A percentile compares a stretch with the other conserved stretches of the same genome.
Conservation (phyloP, 1,284 basidiomycete species). For the Cryptococcus sp. region DNA sequence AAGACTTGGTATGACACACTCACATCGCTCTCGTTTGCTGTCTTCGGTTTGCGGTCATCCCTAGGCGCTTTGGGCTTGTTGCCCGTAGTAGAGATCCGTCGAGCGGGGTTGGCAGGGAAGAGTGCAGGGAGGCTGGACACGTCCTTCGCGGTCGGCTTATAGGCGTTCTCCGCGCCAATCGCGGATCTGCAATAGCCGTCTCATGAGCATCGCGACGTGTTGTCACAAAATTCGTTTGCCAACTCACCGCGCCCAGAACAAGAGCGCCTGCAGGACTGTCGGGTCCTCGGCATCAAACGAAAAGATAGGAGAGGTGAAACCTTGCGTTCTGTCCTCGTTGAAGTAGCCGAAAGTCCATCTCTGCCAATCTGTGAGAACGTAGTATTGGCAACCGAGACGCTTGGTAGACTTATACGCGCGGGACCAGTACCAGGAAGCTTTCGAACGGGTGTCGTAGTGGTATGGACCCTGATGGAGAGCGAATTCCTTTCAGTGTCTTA, state of each 20-base stretch:
- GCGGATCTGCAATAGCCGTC: constrained; percentile 25
- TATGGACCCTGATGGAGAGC: constrained; percentile 39
- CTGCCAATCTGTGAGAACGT: constrained; percentile 53
- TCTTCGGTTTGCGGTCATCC: constrained; percentile 30
- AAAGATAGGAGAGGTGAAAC: constrained; percentile 45
- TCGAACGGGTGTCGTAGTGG: constrained; percentile 52
- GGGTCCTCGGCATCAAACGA: constrained; percentile 36
- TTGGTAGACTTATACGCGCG: constrained; percentile 48
- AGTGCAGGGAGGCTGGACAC: constrained; percentile 33
- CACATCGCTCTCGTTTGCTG: constrained; percentile 50
- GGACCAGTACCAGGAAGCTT: constrained; percentile 55
- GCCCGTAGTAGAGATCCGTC: constrained; percentile 34
- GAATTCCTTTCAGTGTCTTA: too few relatives aligned
- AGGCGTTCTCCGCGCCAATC: constrained; percentile 34
- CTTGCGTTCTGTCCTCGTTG: constrained; percentile 43
- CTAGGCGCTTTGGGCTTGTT: constrained; percentile 6
- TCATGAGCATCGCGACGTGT: constrained; percentile 6
- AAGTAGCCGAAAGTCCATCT: constrained; percentile 54
- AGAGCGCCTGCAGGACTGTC: constrained; percentile 44
- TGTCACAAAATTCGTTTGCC: neutral
- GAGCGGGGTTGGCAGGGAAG: constrained; percentile 51
- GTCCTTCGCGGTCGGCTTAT: constrained; percentile 37
- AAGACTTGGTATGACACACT: constrained; percentile 9
- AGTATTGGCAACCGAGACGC: constrained; percentile 49
- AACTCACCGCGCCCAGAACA: constrained; percentile 50